These are phyloP conservation scores for Fusarium abutilonis DNA, from an alignment of 2,329 filamentous ascomycete genomes.

Conservation along the genomic window DNA sequence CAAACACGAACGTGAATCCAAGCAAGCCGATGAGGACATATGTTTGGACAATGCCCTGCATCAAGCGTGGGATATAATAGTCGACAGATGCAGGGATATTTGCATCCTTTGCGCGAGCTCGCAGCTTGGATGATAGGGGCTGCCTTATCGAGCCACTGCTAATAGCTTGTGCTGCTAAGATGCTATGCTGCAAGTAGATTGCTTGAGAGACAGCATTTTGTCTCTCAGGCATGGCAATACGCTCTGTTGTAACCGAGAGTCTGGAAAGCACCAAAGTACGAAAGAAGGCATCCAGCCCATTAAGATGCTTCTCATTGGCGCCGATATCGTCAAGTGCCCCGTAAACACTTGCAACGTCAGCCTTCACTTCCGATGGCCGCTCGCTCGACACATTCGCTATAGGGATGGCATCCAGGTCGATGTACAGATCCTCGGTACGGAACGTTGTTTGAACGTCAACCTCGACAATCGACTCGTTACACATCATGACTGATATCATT, in stretches of 20 bases:
- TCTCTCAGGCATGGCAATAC: slow-evolving; percentile 35
- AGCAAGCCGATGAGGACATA: slow-evolving; percentile 39
- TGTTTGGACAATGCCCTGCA: slow-evolving; percentile 38
- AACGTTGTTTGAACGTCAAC: slow-evolving; percentile 40
- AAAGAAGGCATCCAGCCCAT: slow-evolving; percentile 44
- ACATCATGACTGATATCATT: slow-evolving; percentile 39
- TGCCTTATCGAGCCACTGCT: slow-evolving; percentile 35
- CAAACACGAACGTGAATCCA: slow-evolving; percentile 34
- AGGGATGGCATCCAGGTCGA: slow-evolving; percentile 38
- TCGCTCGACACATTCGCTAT: slow-evolving; percentile 28
- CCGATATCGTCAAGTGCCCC: slow-evolving; percentile 29
- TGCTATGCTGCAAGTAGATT: slow-evolving; percentile 42
- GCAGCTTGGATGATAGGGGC: slow-evolving; percentile 17
- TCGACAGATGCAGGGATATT: slow-evolving; percentile 36
- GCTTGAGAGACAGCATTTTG: slow-evolving; percentile 38
- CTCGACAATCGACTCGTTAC: slow-evolving; percentile 40
- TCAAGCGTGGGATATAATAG: slow-evolving; percentile 37
- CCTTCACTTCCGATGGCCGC: slow-evolving; percentile 27
- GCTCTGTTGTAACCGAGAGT: slow-evolving; percentile 35
- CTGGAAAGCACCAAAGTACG: slow-evolving; percentile 42
- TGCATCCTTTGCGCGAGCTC: slow-evolving; percentile 10
- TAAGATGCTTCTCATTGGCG: slow-evolving; percentile 27
- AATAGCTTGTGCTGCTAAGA: slow-evolving; percentile 43
- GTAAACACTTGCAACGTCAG: slow-evolving; percentile 35
- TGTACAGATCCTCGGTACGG: slow-evolving; percentile 38